Conservation (phyloP, 805 yeast species). For the Deakozyma indianensis region DNA sequence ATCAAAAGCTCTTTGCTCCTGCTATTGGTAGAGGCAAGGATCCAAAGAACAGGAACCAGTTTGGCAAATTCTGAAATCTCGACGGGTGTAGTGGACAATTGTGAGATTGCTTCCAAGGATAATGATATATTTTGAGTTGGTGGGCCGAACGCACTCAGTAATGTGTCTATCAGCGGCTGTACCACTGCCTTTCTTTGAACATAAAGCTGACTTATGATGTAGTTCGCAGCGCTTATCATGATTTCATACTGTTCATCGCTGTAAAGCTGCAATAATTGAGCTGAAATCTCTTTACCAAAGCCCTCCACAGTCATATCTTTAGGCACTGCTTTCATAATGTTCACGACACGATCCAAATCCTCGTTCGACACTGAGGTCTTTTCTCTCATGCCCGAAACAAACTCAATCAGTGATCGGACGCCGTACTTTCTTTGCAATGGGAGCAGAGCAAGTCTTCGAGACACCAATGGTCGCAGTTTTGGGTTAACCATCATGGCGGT, state of each 20-base stretch:
- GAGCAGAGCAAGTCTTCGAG: slow-evolving; percentile 36
- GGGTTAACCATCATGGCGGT: slow-evolving; percentile 38
- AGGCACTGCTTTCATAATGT: slow-evolving; percentile 53
- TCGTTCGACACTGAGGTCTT: slow-evolving; percentile 38
- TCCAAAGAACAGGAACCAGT: slow-evolving; percentile 1
- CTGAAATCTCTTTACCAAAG: background rate
- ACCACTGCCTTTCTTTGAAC: slow-evolving; percentile 18
- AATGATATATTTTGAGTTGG: too few species aligned
- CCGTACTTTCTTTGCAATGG: slow-evolving; percentile 55
- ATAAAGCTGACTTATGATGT: slow-evolving; percentile 34
- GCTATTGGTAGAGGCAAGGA: too few species aligned
- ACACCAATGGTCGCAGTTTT: slow-evolving; percentile 32
- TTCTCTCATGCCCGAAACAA: slow-evolving; percentile 63
- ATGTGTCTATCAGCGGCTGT: slow-evolving; percentile 20
- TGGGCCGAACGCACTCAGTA: background rate
- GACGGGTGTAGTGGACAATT: background rate
- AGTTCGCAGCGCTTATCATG: slow-evolving; percentile 31
- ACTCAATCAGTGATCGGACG: slow-evolving; percentile 58
- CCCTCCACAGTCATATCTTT: slow-evolving; percentile 17
- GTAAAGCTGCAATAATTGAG: background rate
- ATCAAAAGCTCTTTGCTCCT: too few species aligned
- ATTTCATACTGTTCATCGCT: slow-evolving; percentile 34
- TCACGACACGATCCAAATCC: slow-evolving; percentile 53
- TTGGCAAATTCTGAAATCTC: background rate
- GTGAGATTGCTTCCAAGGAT: too few species aligned